Evolutionary conservation across 176 grass and related monocot genomes (phyloP).

Genomic region (Canna indica): DNA sequence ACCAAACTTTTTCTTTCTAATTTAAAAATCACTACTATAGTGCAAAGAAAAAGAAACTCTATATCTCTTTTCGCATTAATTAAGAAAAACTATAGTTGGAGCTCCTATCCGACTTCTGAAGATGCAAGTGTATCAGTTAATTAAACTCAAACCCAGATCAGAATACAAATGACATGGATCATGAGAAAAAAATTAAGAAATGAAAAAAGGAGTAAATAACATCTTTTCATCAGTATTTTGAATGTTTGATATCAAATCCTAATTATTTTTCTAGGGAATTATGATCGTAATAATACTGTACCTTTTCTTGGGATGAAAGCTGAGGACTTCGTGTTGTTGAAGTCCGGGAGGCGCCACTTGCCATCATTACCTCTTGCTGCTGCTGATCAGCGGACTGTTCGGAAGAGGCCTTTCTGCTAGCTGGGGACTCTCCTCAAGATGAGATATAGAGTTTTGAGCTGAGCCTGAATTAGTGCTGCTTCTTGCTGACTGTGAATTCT

Average conservation of each 20-base stretch:
- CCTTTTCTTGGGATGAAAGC: slow-evolving; percentile 45
- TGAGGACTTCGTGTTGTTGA: neutral
- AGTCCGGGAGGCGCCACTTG: neutral
- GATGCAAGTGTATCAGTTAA: neutral
- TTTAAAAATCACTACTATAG: neutral
- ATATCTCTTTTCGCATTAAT: no score
- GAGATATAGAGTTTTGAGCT: neutral
- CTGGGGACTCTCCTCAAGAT: slow-evolving; percentile 12
- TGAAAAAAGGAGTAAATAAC: neutral
- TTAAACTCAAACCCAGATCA: neutral
- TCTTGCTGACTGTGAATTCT: slow-evolving; percentile 33
- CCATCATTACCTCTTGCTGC: slow-evolving; percentile 29
- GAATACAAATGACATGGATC: neutral
- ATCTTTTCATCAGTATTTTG: no score
- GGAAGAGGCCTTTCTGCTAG: slow-evolving; percentile 35
- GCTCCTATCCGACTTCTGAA: neutral
- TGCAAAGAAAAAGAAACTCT: neutral
- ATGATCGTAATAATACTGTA: slow-evolving; percentile 22
- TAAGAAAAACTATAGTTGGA: no score
- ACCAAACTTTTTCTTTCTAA: neutral
- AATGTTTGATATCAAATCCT: no score
- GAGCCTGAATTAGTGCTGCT: slow-evolving; percentile 25
- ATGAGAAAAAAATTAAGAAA: neutral
- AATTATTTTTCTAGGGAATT: no score
- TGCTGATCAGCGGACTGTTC: slow-evolving; percentile 20